phyloP scores from a whole-genome alignment of 2,329 filamentous ascomycete genomes.

The Penicillium sp. region DNA sequence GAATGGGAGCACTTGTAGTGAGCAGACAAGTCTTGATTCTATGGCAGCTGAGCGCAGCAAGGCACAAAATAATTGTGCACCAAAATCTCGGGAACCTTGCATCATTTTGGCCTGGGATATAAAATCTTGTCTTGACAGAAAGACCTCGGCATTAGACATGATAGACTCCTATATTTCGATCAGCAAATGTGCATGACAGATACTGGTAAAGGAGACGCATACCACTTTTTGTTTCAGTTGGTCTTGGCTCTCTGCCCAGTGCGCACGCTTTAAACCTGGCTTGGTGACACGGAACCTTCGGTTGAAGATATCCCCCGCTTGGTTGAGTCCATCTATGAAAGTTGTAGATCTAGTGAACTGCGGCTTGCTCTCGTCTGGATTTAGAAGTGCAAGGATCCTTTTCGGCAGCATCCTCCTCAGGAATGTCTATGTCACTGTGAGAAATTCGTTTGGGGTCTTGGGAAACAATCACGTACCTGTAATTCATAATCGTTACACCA shows the following conservation, averaged over 20 bases:
- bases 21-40: constrained; percentile 82
- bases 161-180: constrained; percentile 54
- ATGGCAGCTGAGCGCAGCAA: constrained; percentile 82
- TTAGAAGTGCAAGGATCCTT: constrained; percentile 69
- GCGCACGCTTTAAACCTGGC: constrained; percentile 68
- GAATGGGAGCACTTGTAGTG: constrained; percentile 80
- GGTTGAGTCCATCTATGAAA: constrained; percentile 77
- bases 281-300: constrained; percentile 72
- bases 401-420: constrained; percentile 68
- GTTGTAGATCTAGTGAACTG: constrained; percentile 78
- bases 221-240: constrained; percentile 61
- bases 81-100: constrained; percentile 84
- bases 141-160: constrained; percentile 67
- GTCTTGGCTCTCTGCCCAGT: constrained; percentile 74
- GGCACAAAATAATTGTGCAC: constrained; percentile 88
- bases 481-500: constrained; percentile 83
- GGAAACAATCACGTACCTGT: constrained; percentile 53
- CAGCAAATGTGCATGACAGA: background rate
- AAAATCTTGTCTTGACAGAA: constrained; percentile 75
- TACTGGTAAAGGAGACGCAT: background rate
- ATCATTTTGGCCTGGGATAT: constrained; percentile 68
- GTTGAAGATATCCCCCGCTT: constrained; percentile 69
- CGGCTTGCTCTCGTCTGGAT: constrained; percentile 67
- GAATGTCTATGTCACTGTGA: constrained; percentile 30
- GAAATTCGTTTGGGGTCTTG: background rate